These are phyloP conservation scores for Populus trichocarpa DNA, from an alignment of 441 rosid species.

Conservation along the genomic window DNA sequence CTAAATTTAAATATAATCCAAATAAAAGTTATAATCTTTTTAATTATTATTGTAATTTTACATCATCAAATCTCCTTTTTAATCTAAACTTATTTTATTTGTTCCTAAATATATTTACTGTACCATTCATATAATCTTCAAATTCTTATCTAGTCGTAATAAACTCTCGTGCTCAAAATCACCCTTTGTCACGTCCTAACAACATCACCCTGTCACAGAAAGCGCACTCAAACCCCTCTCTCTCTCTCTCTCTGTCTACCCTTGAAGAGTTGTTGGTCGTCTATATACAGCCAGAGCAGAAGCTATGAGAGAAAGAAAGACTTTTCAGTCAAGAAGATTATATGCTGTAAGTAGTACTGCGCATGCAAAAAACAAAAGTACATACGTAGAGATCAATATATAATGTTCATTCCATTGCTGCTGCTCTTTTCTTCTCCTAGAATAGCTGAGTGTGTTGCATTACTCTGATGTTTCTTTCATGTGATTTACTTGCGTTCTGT, in stretches of 20 bases:
- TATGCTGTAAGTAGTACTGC: neutral
- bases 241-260: neutral
- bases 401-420: neutral
- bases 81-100: too few relatives aligned
- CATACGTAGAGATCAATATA: neutral
- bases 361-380: neutral
- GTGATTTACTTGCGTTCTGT: neutral
- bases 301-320: slow-evolving; percentile 1
- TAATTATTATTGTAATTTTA: too few relatives aligned
- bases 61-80: too few relatives aligned
- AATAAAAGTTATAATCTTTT: too few relatives aligned
- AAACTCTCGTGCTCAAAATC: too few relatives aligned
- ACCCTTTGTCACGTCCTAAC: neutral
- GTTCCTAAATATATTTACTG: too few relatives aligned
- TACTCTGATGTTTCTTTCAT: neutral
- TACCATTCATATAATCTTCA: too few relatives aligned
- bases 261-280: neutral
- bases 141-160: too few relatives aligned
- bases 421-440: neutral
- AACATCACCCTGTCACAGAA: neutral
- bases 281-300: neutral
- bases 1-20: too few relatives aligned
- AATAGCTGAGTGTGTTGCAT: slow-evolving; percentile 8
- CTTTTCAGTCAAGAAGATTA: neutral
- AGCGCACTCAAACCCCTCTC: slow-evolving; percentile 4